These are phyloP conservation scores for Phalaenopsis hybrid DNA, from an alignment of 116 monocot species.

Conservation along the genomic window DNA sequence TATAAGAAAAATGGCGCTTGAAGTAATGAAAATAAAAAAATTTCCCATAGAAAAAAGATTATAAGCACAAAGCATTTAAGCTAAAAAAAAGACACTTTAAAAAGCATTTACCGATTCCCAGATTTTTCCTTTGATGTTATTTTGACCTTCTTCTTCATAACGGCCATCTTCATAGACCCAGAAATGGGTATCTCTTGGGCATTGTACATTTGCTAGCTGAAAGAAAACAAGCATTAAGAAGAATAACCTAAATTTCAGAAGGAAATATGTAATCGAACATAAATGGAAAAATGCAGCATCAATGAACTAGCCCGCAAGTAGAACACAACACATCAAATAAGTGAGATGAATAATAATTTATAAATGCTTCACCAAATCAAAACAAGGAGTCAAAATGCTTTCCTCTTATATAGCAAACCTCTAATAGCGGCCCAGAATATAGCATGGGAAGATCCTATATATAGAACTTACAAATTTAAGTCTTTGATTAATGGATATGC, in stretches of 20 bases:
- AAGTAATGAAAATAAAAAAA: slow-evolving; percentile 11
- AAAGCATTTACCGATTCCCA: slow-evolving; percentile 67
- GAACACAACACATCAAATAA: background rate
- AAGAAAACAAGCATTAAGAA: background rate
- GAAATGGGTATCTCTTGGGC: slow-evolving; percentile 92
- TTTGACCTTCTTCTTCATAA: slow-evolving; percentile 92
- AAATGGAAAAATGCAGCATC: background rate
- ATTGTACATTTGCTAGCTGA: slow-evolving; percentile 84
- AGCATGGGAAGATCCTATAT: background rate
- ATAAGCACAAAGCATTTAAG: background rate
- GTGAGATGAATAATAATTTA: background rate
- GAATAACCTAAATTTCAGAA: background rate
- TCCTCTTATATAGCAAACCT: background rate
- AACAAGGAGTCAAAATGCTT: background rate
- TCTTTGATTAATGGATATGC: background rate
- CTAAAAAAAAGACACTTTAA: background rate
- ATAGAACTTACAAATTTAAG: background rate
- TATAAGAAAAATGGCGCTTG: slow-evolving; percentile 1
- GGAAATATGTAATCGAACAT: background rate
- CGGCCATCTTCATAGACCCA: slow-evolving; percentile 96
- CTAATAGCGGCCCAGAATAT: background rate
- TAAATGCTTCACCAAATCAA: background rate
- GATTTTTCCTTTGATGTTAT: slow-evolving; percentile 85
- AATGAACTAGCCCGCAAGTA: background rate
- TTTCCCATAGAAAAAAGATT: background rate